Evolutionary conservation across 495 filamentous ascomycete species (phyloP).

Genomic region (Ramalina intermedia): DNA sequence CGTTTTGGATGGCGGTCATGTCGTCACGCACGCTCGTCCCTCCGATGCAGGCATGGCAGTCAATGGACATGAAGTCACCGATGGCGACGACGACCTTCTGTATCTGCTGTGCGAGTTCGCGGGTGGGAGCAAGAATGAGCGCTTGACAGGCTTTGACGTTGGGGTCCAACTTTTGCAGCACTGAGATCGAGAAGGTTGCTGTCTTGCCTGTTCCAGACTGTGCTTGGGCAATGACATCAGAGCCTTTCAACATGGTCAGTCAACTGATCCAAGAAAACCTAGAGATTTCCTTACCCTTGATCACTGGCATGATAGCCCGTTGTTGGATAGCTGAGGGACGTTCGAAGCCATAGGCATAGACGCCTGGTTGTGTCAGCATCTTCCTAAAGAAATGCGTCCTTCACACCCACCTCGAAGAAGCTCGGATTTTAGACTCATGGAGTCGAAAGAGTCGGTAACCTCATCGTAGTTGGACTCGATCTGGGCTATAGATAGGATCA

Average conservation of each 20-base stretch:
- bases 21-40: conserved; percentile 96
- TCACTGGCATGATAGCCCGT: conserved; percentile 98
- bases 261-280: background rate
- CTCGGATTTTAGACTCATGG: conserved; percentile 92
- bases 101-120: conserved; percentile 96
- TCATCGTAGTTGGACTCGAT: conserved; percentile 99
- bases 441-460: conserved; percentile 95
- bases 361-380: conserved; percentile 44
- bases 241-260: conserved; percentile 39
- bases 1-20: conserved; percentile 89
- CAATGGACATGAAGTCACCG: conserved; percentile 97
- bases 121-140: conserved; percentile 89
- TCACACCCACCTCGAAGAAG: conserved; percentile 75
- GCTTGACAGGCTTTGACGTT: conserved; percentile 90
- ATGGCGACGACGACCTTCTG: conserved; percentile 97
- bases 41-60: conserved; percentile 98
- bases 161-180: conserved; percentile 93
- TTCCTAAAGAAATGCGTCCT: background rate
- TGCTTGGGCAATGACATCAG: conserved; percentile 97
- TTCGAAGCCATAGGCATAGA: conserved; percentile 99
- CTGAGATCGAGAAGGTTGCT: conserved; percentile 96
- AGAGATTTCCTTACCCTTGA: conserved; percentile 66
- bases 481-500: conserved; percentile 47
- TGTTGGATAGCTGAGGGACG: conserved; percentile 98
- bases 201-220: conserved; percentile 99